A percentile compares a stretch with the other conserved stretches of the same genome.
Conservation (phyloP, 257 asterid species). For the Anisodus tanguticus region DNA sequence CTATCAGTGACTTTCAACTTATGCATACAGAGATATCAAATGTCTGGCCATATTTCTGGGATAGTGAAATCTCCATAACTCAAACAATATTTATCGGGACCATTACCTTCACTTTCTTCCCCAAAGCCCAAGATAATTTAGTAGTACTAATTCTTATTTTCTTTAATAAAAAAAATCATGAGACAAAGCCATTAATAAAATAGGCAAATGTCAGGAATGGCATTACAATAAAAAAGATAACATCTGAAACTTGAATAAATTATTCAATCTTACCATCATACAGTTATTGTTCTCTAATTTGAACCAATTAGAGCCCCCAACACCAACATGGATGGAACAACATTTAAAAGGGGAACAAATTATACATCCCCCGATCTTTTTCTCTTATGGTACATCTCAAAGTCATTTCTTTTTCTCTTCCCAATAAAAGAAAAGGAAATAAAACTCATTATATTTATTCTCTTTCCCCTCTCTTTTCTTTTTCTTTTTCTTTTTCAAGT, state of each 20-base stretch:
- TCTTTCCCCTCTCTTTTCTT: not conserved
- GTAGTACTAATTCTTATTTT: not conserved
- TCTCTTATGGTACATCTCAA: not conserved
- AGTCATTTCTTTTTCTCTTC: not conserved
- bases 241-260: not conserved
- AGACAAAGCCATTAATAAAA: not conserved
- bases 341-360: not conserved
- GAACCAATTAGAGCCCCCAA: not conserved
- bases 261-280: not conserved
- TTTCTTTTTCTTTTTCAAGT: not conserved
- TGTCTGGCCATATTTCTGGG: slow-evolving; percentile 33
- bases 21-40: slow-evolving; percentile 31
- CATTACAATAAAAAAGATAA: not conserved
- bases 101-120: not conserved
- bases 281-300: not conserved
- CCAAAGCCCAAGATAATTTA: not conserved
- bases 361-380: not conserved
- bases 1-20: slow-evolving; percentile 31
- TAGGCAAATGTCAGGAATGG: not conserved
- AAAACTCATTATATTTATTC: slow-evolving; percentile 31
- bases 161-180: not conserved
- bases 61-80: slow-evolving; percentile 31
- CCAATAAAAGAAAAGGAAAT: slow-evolving; percentile 30
- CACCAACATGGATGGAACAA: slow-evolving; percentile 20
- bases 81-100: slow-evolving; percentile 8